Evolutionary conservation across 495 filamentous ascomycete species (phyloP), one percentile per base, ranked within the genome.

Genomic region (Xylaria bambusicola): DNA sequence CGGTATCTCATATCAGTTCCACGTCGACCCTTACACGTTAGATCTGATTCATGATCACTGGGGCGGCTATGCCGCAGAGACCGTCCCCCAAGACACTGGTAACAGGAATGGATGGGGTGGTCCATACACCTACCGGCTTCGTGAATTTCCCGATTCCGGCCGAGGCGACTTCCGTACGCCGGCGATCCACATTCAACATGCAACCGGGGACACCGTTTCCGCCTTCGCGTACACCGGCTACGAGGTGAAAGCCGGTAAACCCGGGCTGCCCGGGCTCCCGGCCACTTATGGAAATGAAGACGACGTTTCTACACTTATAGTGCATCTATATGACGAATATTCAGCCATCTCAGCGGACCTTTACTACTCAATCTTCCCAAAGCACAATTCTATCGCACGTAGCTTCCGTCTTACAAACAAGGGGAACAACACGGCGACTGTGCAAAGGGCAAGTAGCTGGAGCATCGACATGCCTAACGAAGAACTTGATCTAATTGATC

Each of bases 81-180:
- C 71, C 18, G 65, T 72, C 9, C 62, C 70, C 0, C 66, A 67
- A 4, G 62, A 62, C 29, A 47, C 63, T 47, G 66, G 66, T 6
- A 60, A 65, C 31, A 72, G 73, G 17, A 71, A 75, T 26, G 81
- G 81, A 36, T 84, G 81, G 80, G 71, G 69, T 18, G 71, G 73
- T 6, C 66, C 64, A 15, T 66, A 72, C n/a, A 77, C 75, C 9
- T 77, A 80, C 47, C 64, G 73, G 6, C 78, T 80, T 3, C 77
- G 81, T 8, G 81, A 84, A 61, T 83, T 84, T 47, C 81, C 81
- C 2, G 81, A 84, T 47, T 74, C 79, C 29, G 81, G 81, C 0
- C 73, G 80, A 23, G 80, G 81, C 13, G 81, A 84, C 62, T 82
- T 80, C 51, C 76, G 81, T 10, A 67, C 76, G 3, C 81, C 81